Evolutionary conservation across 768 basidiomycete species (phyloP).

Genomic region (Leucosporidium scottii): DNA sequence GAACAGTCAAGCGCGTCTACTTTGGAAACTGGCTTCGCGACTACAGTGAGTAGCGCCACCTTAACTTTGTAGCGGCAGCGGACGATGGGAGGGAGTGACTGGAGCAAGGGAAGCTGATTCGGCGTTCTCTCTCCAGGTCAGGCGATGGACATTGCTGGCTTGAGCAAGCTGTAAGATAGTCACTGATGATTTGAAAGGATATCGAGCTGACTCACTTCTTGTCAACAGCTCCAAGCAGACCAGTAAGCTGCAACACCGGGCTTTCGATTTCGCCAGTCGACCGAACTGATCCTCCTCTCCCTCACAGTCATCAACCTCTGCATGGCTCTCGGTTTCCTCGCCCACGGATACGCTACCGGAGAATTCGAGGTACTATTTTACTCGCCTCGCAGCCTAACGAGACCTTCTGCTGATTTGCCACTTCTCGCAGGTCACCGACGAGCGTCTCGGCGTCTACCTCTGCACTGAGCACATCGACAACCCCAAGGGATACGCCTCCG

Average conservation of each 20-base stretch:
- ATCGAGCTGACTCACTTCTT: not conserved
- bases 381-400: conserved; percentile 18
- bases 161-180: conserved; percentile 21
- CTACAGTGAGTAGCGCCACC: no score
- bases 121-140: conserved; percentile 10
- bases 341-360: conserved; percentile 49
- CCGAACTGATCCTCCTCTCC: conserved; percentile 39
- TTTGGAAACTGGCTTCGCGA: conserved; percentile 45
- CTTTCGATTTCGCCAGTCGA: conserved; percentile 32
- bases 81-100: no score
- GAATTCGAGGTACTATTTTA: conserved; percentile 40
- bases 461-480: conserved; percentile 47
- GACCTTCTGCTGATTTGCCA: not conserved
- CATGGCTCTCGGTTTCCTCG: conserved; percentile 87
- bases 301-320: conserved; percentile 68
- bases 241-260: not conserved
- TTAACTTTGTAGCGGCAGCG: conserved; percentile 32
- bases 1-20: conserved; percentile 47
- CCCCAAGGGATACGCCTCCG: conserved; percentile 38
- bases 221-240: conserved; percentile 20
- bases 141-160: conserved; percentile 42
- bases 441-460: conserved; percentile 47
- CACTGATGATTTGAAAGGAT: not conserved
- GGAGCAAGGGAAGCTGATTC: no score
- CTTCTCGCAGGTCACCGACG: conserved; percentile 36